Percentiles rank a stretch among this genome's conserved stretches.
phyloP scores from a whole-genome alignment of 805 yeast species.

The Limtongia smithiae region DNA sequence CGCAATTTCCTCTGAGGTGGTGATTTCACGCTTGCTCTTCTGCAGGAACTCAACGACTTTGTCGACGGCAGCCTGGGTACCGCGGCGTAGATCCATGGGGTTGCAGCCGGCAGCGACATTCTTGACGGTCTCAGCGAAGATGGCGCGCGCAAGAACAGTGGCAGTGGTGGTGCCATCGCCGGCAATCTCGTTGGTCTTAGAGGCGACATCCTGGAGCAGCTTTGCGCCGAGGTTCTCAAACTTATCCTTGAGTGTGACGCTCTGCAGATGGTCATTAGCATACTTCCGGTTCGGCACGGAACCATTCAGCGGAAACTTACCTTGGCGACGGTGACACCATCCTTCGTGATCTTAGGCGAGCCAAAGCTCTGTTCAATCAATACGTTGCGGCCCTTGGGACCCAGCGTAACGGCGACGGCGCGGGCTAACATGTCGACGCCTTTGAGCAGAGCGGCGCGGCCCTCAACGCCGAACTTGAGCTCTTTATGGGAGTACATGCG shows the following conservation, averaged over 20 bases:
- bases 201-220: slow-evolving; percentile 91
- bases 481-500: slow-evolving; percentile 63
- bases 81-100: slow-evolving; percentile 97
- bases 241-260: slow-evolving; percentile 69
- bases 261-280: slow-evolving; percentile 2
- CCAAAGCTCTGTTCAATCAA: slow-evolving; percentile 95
- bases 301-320: slow-evolving; percentile 2
- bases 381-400: slow-evolving; percentile 97
- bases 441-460: slow-evolving; percentile 86
- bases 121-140: slow-evolving; percentile 90
- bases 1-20: slow-evolving; percentile 91
- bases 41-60: slow-evolving; percentile 83
- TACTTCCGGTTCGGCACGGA: background rate
- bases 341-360: slow-evolving; percentile 97
- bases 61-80: slow-evolving; percentile 94
- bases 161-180: slow-evolving; percentile 99
- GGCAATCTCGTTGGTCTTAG: slow-evolving; percentile 94
- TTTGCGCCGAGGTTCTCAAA: slow-evolving; percentile 93
- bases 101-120: slow-evolving; percentile 98
- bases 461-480: slow-evolving; percentile 93
- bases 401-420: slow-evolving; percentile 94
- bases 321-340: slow-evolving; percentile 96
- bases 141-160: slow-evolving; percentile 92
- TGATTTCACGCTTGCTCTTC: slow-evolving; percentile 83
- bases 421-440: slow-evolving; percentile 95